Evolutionary conservation across 176 grass and related monocot species (phyloP).

Genomic region (Musa schizocarpa): DNA sequence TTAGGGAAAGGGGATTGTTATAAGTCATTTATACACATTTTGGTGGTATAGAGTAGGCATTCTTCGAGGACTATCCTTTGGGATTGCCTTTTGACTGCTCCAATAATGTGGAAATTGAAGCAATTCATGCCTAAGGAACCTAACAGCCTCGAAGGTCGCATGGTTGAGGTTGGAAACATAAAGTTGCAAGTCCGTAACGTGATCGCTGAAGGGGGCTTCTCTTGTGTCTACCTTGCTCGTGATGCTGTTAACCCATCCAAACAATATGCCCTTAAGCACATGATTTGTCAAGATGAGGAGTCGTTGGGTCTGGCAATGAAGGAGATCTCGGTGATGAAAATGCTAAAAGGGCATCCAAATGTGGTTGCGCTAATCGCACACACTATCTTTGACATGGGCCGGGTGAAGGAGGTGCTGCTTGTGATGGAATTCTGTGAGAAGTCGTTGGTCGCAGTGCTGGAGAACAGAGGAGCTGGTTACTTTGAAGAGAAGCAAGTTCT

Average conservation of each 20-base stretch:
- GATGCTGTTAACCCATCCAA: conserved; percentile 45
- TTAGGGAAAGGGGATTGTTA: not conserved
- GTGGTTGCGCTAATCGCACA: conserved; percentile 58
- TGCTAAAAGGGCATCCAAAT: conserved; percentile 65
- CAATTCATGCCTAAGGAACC: conserved; percentile 54
- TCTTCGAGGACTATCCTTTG: conserved; percentile 2
- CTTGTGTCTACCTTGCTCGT: conserved; percentile 59
- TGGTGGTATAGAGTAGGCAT: conserved; percentile 9
- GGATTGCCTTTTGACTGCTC: not conserved
- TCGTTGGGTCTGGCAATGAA: conserved; percentile 58
- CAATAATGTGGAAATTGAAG: conserved; percentile 70
- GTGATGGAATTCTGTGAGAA: conserved; percentile 75
- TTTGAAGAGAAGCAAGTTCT: conserved; percentile 68
- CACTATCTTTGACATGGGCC: conserved; percentile 67
- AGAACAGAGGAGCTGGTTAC: conserved; percentile 59
- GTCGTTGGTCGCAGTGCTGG: conserved; percentile 52
- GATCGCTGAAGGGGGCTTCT: conserved; percentile 81
- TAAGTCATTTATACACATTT: not conserved
- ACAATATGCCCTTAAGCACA: conserved; percentile 64
- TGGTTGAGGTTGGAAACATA: conserved; percentile 49
- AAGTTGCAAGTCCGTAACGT: conserved; percentile 56
- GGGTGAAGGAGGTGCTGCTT: conserved; percentile 63
- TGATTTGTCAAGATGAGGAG: conserved; percentile 69
- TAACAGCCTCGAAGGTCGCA: conserved; percentile 54
- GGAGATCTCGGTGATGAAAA: conserved; percentile 68